Evolutionary conservation across 1,284 basidiomycete genomes (phyloP).

Genomic region (Irpex sp.): DNA sequence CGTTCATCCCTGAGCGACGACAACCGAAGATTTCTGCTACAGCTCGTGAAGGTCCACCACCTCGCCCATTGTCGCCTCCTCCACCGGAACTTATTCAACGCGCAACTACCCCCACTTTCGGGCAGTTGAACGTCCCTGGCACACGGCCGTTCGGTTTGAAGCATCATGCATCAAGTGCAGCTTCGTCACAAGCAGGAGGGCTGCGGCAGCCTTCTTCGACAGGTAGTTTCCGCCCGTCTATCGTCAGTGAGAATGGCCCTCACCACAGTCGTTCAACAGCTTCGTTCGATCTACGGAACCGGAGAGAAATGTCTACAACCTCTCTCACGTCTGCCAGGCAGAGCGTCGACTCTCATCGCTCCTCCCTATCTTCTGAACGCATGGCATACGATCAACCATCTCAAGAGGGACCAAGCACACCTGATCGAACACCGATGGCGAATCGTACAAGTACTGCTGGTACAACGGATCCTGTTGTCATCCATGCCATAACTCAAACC

Average conservation of each 20-base stretch:
- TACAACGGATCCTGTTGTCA: constrained; percentile 81
- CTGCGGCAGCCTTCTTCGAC: constrained; percentile 75
- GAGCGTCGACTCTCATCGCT: constrained; percentile 65
- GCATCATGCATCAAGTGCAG: constrained; percentile 66
- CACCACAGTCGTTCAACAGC: constrained; percentile 36
- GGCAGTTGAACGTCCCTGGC: constrained; percentile 56
- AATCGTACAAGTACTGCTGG: constrained; percentile 21
- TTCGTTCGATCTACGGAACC: constrained; percentile 45
- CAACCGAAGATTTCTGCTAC: constrained; percentile 48
- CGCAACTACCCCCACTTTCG: constrained; percentile 80
- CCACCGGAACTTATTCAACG: constrained; percentile 85
- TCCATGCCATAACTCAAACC: constrained; percentile 97
- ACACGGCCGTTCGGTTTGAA: constrained; percentile 43
- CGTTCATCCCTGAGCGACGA: constrained; percentile 69
- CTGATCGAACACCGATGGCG: constrained; percentile 29
- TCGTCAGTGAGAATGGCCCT: constrained; percentile 49
- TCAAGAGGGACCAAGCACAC: constrained; percentile 23
- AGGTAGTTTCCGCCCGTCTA: constrained; percentile 75
- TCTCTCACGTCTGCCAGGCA: constrained; percentile 61
- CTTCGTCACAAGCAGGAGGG: constrained; percentile 51
- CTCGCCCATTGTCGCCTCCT: constrained; percentile 84
- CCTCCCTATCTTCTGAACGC: constrained; percentile 76
- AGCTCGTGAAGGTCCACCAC: constrained; percentile 61
- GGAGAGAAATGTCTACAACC: constrained; percentile 56
- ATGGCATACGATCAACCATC: constrained; percentile 40